A percentile compares a stretch with the other conserved stretches of the same genome.
These are phyloP conservation scores for Skeletonema tropicum DNA, from an alignment of 108 stramenopile genomes.

Conservation along the genomic window DNA sequence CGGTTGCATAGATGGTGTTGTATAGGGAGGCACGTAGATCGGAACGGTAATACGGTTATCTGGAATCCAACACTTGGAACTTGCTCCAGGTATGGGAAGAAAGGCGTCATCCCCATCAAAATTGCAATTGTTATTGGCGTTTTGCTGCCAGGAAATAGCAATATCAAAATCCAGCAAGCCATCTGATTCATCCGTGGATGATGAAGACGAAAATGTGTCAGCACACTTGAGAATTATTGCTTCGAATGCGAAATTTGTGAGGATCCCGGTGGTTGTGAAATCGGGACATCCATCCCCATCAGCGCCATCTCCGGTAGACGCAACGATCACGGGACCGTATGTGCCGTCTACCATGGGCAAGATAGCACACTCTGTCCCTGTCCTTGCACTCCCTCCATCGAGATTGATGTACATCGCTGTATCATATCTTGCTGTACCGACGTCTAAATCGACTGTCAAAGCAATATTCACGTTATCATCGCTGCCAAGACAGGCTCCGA, in stretches of 20 bases:
- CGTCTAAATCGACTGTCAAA: too few species aligned
- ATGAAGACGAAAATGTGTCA: too few species aligned
- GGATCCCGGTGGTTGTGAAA: not conserved
- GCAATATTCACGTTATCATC: too few species aligned
- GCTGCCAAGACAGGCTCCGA: too few species aligned
- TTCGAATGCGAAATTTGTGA: not conserved
- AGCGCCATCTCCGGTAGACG: not conserved
- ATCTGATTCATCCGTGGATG: too few species aligned
- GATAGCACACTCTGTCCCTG: too few species aligned
- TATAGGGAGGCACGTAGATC: not conserved
- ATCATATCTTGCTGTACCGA: too few species aligned
- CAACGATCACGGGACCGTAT: not conserved
- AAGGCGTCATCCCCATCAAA: too few species aligned
- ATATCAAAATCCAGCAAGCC: too few species aligned
- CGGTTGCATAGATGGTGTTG: not conserved
- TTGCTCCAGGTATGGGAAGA: not conserved
- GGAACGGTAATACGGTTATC: not conserved
- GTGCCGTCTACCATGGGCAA: too few species aligned
- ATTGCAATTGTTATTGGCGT: not conserved
- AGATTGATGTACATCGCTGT: too few species aligned
- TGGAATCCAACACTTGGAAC: not conserved
- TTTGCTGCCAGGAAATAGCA: not conserved
- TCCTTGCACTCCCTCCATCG: too few species aligned
- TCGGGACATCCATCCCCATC: not conserved
- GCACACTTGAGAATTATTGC: not conserved